These are phyloP conservation scores for Alternaria infectoria DNA, from an alignment of 2,329 filamentous ascomycete genomes.

Conservation along the genomic window DNA sequence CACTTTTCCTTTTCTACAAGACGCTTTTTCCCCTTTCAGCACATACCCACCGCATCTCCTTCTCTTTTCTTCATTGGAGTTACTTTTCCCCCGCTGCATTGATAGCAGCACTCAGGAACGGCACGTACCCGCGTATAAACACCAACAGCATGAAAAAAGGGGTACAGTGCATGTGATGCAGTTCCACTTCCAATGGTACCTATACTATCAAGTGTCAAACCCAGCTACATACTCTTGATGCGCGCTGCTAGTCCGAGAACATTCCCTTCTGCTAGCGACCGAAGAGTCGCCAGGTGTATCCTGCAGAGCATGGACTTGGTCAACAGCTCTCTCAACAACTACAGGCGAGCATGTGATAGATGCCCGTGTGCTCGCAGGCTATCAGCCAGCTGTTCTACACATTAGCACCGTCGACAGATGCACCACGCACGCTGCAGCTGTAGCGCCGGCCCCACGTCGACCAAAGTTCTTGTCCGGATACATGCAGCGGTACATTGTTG, in stretches of 20 bases:
- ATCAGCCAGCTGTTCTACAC: neutral
- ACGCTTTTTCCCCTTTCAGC: slow-evolving; percentile 2
- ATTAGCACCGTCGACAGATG: slow-evolving; percentile 2
- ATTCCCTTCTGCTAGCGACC: neutral
- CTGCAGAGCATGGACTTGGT: neutral
- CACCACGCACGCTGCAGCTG: neutral
- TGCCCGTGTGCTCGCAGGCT: neutral
- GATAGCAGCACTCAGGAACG: neutral
- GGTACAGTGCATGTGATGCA: neutral
- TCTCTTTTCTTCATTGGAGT: neutral
- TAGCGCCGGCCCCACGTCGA: slow-evolving; percentile 6
- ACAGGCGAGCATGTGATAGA: slow-evolving; percentile 2
- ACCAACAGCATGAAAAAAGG: neutral
- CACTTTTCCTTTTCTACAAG: neutral
- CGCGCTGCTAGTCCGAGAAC: neutral
- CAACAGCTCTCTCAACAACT: slow-evolving; percentile 1
- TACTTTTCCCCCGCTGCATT: neutral
- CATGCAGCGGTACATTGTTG: neutral
- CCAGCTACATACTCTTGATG: neutral
- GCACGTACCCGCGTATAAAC: neutral
- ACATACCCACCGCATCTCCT: neutral
- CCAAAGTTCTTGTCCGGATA: neutral
- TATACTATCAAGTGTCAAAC: neutral
- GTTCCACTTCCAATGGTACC: neutral
- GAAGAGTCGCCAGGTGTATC: neutral